Conservation (phyloP, 78 protist species). For the Dictyostelium intermedium region DNA sequence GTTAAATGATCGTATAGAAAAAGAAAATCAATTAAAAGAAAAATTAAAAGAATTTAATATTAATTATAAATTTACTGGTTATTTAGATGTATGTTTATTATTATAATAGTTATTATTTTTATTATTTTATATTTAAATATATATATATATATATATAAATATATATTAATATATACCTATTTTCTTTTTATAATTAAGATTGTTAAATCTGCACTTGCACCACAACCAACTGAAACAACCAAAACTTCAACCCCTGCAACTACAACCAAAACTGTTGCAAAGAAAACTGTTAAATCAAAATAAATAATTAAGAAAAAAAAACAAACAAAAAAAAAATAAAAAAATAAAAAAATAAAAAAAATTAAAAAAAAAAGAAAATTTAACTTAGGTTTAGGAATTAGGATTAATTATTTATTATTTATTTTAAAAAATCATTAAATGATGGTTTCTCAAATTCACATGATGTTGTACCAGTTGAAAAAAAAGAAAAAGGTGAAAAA, state of each 20-base stretch:
- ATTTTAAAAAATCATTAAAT: background rate
- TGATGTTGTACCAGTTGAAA: background rate
- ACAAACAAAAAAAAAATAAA: background rate
- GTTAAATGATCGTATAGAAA: background rate
- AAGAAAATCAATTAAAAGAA: background rate
- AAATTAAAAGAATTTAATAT: background rate
- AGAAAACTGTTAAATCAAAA: background rate
- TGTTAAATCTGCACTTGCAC: background rate
- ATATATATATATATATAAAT: too few relatives aligned
- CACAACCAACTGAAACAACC: background rate
- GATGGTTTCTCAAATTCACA: constrained; percentile 27
- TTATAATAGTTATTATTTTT: too few relatives aligned
- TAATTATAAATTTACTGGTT: constrained; percentile 12
- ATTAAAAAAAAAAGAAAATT: background rate
- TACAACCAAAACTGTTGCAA: background rate
- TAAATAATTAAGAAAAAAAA: background rate
- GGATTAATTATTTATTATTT: too few relatives aligned
- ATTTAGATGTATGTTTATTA: constrained; percentile 7
- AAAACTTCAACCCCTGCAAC: background rate
- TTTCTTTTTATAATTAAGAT: background rate
- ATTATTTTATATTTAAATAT: background rate
- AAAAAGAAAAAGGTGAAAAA: constrained; percentile 34
- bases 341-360: background rate
- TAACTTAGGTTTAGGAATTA: too few relatives aligned
- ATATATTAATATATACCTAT: too few relatives aligned